Conservation (phyloP, 1,139 yeast genomes). For the Blastobotrys petasosporus region DNA sequence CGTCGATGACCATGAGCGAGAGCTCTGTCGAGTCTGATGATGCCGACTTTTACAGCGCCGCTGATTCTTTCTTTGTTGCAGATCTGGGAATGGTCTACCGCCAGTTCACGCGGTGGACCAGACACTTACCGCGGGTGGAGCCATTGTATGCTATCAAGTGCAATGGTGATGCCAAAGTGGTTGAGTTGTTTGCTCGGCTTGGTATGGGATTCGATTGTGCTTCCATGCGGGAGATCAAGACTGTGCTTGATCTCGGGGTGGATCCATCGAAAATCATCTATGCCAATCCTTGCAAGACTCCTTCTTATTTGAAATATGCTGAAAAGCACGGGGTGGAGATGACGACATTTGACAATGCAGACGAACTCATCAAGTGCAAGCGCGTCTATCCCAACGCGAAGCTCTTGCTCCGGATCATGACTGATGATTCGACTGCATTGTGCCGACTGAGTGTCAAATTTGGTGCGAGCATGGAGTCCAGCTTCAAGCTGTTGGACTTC, state of each 20-base stretch:
- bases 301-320: slow-evolving; percentile 74
- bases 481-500: slow-evolving; percentile 50
- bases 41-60: slow-evolving; percentile 61
- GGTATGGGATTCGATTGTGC: slow-evolving; percentile 93
- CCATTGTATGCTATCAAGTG: slow-evolving; percentile 95
- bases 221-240: slow-evolving; percentile 74
- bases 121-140: slow-evolving; percentile 61
- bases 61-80: slow-evolving; percentile 83
- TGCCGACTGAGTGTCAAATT: slow-evolving; percentile 86
- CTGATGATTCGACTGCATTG: slow-evolving; percentile 85
- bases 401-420: slow-evolving; percentile 72
- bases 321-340: slow-evolving; percentile 47
- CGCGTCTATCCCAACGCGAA: slow-evolving; percentile 62
- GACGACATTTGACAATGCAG: slow-evolving; percentile 87
- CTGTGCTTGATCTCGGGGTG: slow-evolving; percentile 57
- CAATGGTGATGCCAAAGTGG: slow-evolving; percentile 64
- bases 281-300: slow-evolving; percentile 92
- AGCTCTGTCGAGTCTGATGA: slow-evolving; percentile 39
- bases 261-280: slow-evolving; percentile 65
- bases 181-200: slow-evolving; percentile 49
- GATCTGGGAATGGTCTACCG: slow-evolving; percentile 70
- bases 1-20: slow-evolving; percentile 17
- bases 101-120: slow-evolving; percentile 56
- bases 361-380: slow-evolving; percentile 72
- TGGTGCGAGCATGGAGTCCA: slow-evolving; percentile 65